Evolutionary conservation across 2,329 filamentous ascomycete species (phyloP).

Genomic region (Ophiostoma ips): DNA sequence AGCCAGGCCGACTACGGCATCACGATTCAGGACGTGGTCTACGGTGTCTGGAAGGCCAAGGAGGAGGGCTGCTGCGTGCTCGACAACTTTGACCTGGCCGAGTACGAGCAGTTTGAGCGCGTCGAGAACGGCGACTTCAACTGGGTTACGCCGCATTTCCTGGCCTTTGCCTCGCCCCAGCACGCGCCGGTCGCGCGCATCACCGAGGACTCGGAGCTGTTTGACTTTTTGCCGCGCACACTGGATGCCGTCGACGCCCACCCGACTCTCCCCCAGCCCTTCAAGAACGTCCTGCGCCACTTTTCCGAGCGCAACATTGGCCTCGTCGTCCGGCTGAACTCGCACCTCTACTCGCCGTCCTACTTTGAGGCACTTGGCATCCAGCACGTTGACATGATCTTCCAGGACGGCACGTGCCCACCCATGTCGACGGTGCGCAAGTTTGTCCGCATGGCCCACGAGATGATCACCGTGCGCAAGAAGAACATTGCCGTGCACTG

Average conservation of each 20-base stretch:
- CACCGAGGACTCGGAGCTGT: slow-evolving; percentile 57
- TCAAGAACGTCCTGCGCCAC: slow-evolving; percentile 91
- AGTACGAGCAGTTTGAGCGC: slow-evolving; percentile 91
- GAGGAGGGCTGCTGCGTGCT: slow-evolving; percentile 84
- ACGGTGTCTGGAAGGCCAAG: slow-evolving; percentile 97
- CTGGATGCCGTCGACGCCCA: slow-evolving; percentile 57
- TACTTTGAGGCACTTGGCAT: slow-evolving; percentile 95
- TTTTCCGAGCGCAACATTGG: slow-evolving; percentile 82
- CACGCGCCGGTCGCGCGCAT: slow-evolving; percentile 63
- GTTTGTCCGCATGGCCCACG: slow-evolving; percentile 88
- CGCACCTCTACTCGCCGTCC: slow-evolving; percentile 87
- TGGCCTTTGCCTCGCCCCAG: slow-evolving; percentile 93
- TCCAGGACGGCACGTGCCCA: slow-evolving; percentile 94
- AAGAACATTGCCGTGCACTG: slow-evolving; percentile 95
- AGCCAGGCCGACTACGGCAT: slow-evolving; percentile 95
- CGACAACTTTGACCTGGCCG: slow-evolving; percentile 88
- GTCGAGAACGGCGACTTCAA: slow-evolving; percentile 99
- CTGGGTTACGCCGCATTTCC: slow-evolving; percentile 90
- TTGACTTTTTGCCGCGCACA: slow-evolving; percentile 59
- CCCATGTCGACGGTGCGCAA: slow-evolving; percentile 77
- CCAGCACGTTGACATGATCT: slow-evolving; percentile 97
- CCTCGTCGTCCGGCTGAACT: slow-evolving; percentile 89
- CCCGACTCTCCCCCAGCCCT: slow-evolving; percentile 63
- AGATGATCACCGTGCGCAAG: slow-evolving; percentile 82
- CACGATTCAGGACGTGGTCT: slow-evolving; percentile 93